Conservation (phyloP, 306 rosid species). For the Quercus berberidifolia region DNA sequence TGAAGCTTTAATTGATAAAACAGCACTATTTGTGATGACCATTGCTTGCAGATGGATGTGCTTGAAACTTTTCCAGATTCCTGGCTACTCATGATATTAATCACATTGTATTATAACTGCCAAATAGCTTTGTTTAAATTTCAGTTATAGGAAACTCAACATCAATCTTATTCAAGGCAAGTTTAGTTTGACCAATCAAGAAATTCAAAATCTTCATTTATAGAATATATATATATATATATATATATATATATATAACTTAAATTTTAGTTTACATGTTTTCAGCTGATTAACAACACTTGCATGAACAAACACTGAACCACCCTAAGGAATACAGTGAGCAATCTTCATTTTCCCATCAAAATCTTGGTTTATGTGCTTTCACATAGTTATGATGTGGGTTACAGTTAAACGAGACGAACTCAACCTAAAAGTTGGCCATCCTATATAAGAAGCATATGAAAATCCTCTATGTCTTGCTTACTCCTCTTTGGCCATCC, state of each 20-base stretch:
- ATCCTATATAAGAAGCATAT: background rate
- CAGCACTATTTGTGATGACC: background rate
- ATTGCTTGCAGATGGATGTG: background rate
- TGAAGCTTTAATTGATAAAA: background rate
- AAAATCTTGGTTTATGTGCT: background rate
- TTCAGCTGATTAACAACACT: background rate
- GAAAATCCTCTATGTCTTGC: background rate
- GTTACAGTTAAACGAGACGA: background rate
- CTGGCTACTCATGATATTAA: background rate
- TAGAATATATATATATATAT: no score
- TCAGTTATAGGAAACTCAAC: no score
- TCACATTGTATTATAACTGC: background rate
- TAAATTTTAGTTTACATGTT: background rate
- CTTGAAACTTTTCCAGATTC: background rate
- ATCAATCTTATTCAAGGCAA: no score
- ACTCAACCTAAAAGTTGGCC: background rate
- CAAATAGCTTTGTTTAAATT: no score
- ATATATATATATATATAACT: background rate
- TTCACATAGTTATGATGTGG: background rate
- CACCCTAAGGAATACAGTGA: background rate
- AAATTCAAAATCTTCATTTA: no score
- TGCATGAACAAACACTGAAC: background rate
- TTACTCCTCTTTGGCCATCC: background rate
- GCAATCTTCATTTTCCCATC: background rate
- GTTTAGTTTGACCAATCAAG: no score